phyloP scores from a whole-genome alignment of 768 basidiomycete genomes.

The Phaffia australis region DNA sequence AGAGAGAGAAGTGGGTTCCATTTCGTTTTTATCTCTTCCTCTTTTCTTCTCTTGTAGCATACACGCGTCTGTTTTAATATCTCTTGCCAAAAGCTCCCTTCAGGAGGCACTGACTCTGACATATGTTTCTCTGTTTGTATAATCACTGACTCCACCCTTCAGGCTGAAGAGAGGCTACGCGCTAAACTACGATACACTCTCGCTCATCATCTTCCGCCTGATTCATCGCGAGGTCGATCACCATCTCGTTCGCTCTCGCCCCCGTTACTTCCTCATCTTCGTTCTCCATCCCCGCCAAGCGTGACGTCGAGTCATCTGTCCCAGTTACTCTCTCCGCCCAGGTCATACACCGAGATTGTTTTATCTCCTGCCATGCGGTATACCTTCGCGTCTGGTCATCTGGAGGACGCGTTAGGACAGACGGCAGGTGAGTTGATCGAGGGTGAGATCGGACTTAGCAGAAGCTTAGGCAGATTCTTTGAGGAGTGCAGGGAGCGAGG shows the following conservation, averaged over 20 bases:
- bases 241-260: constrained; percentile 19
- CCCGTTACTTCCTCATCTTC: constrained; percentile 45
- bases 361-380: constrained; percentile 74
- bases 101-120: not conserved
- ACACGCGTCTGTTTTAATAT: not conserved
- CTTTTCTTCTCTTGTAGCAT: not conserved
- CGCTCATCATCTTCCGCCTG: constrained; percentile 21
- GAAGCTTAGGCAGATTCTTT: constrained; percentile 51
- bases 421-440: constrained; percentile 75
- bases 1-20: constrained; percentile 66
- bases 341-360: constrained; percentile 71
- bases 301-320: constrained; percentile 49
- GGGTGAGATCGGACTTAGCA: constrained; percentile 61
- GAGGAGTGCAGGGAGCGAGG: constrained; percentile 27
- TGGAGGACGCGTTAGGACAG: constrained; percentile 63
- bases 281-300: constrained; percentile 64
- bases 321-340: constrained; percentile 44
- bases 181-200: constrained; percentile 20
- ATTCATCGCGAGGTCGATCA: not conserved
- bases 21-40: not conserved
- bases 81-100: not conserved
- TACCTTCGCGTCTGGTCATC: constrained; percentile 64
- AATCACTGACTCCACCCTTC: not conserved
- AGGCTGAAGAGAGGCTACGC: constrained; percentile 24
- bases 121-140: not conserved